These are phyloP conservation scores for Huntiella bhutanensis DNA, from an alignment of 2,329 filamentous ascomycete genomes.

Conservation along the genomic window DNA sequence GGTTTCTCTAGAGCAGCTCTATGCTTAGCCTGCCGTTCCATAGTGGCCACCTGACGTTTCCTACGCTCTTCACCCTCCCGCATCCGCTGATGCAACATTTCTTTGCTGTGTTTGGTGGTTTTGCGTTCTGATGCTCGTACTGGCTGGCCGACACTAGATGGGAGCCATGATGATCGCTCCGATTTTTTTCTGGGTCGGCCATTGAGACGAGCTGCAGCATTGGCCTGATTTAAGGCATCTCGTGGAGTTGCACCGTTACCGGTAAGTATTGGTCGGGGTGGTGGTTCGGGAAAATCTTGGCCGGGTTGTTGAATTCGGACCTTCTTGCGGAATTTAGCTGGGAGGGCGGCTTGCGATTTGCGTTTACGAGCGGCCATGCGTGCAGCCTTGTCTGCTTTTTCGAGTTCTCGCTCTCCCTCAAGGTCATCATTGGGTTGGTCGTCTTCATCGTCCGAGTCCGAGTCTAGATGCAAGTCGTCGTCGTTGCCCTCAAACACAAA, in stretches of 20 bases:
- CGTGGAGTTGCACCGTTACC: slow-evolving; percentile 19
- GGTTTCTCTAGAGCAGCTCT: slow-evolving; percentile 59
- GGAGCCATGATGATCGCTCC: slow-evolving; percentile 39
- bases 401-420: slow-evolving; percentile 73
- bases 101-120: slow-evolving; percentile 40
- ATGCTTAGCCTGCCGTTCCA: slow-evolving; percentile 50
- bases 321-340: slow-evolving; percentile 53
- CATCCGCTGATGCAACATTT: slow-evolving; percentile 50
- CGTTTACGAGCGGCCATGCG: slow-evolving; percentile 53
- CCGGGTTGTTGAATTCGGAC: slow-evolving; percentile 48
- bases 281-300: background rate
- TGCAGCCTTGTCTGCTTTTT: slow-evolving; percentile 54
- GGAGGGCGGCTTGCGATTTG: slow-evolving; percentile 48
- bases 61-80: slow-evolving; percentile 52
- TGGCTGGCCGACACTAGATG: slow-evolving; percentile 33
- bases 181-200: slow-evolving; percentile 36
- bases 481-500: slow-evolving; percentile 41
- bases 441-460: slow-evolving; percentile 68
- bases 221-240: slow-evolving; percentile 17
- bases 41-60: slow-evolving; percentile 48
- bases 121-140: slow-evolving; percentile 38
- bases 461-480: slow-evolving; percentile 69
- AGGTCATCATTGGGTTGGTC: slow-evolving; percentile 45
- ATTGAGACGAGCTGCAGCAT: slow-evolving; percentile 19
- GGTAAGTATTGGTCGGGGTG: background rate